phyloP scores from a whole-genome alignment of 2,329 filamentous ascomycete species.

The Xylariales sp. region DNA sequence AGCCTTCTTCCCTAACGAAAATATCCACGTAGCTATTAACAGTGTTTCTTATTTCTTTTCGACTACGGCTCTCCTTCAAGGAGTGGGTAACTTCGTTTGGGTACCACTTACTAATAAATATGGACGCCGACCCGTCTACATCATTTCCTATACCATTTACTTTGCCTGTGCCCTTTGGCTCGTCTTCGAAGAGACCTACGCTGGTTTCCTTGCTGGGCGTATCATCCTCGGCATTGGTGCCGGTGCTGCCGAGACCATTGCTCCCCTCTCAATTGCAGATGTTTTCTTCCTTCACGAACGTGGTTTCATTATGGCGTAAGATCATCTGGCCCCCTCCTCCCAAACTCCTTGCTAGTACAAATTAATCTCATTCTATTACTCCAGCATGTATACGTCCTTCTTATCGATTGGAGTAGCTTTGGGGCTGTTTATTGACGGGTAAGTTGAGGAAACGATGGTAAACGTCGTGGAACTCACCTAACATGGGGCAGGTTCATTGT shows the following conservation, averaged over 20 bases:
- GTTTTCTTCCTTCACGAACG: slow-evolving; percentile 55
- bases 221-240: slow-evolving; percentile 49
- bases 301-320: slow-evolving; percentile 44
- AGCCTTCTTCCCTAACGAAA: slow-evolving; percentile 38
- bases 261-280: slow-evolving; percentile 28
- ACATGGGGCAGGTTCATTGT: slow-evolving; percentile 35
- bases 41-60: slow-evolving; percentile 50
- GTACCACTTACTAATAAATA: slow-evolving; percentile 40
- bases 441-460: slow-evolving; percentile 5
- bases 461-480: neutral
- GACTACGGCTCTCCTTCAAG: slow-evolving; percentile 43
- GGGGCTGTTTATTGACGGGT: slow-evolving; percentile 38
- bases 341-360: neutral
- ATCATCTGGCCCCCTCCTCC: slow-evolving; percentile 14
- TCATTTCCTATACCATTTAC: slow-evolving; percentile 39
- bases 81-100: slow-evolving; percentile 46
- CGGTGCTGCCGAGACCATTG: slow-evolving; percentile 47
- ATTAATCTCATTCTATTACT: neutral
- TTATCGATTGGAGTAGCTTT: slow-evolving; percentile 36
- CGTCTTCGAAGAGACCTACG: slow-evolving; percentile 35
- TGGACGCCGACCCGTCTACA: slow-evolving; percentile 41
- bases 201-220: slow-evolving; percentile 38
- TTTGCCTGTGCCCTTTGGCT: slow-evolving; percentile 36
- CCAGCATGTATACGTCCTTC: slow-evolving; percentile 31
- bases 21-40: slow-evolving; percentile 29